Evolutionary conservation across 768 basidiomycete genomes (phyloP), one percentile per base, ranked within the genome.

Genomic region (Tulasnella sp.): DNA sequence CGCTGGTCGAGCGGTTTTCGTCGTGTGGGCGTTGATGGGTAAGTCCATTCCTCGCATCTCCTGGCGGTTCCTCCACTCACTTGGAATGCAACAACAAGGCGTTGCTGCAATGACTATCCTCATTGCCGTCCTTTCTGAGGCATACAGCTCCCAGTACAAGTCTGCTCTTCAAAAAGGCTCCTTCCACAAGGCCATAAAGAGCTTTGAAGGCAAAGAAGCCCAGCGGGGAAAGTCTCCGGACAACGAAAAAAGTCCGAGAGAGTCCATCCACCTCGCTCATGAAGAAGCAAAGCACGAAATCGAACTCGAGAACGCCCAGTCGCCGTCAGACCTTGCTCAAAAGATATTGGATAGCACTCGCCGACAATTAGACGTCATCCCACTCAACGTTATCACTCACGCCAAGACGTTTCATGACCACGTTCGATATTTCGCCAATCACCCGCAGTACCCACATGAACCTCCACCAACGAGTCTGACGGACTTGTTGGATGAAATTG

Each of bases 11-110:
- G 88, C 91, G 17, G 85, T 94, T 40, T 94, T 94, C 81, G 86
- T 93, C 52, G 87, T 89, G 2, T 93, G 93, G 93, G 91, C 92
- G 0, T 82, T 94, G 42, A 82, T 93, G 8, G 93, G 92, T 74
- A 67, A 7, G 73, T 74, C 2, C 15, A 22, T 17, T 12, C 12
- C 17, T 19, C 1, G 38, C n/a, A 5, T 37, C n/a, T 14, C 36
- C n/a, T 12, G 0, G 34, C 38, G 8, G 15, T 29, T 7, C 9
- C 25, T 34, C 25, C 1, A 37, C 17, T 54, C 3, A 29, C 8
- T 25, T 2, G 52, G 3, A 8, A 17, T n/a, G 29, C 19, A 12
- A 5, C 39, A 31, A 25, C 25, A 19, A 74, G 73, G 73, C 67
- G 73, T 74, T 14, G 73, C 73, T 36, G 73, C 73, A 3, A 22